Evolutionary conservation across 192 early-diverging fungal genomes (phyloP), one percentile per base, ranked within the genome.

Genomic region (Linnemannia zychae): DNA sequence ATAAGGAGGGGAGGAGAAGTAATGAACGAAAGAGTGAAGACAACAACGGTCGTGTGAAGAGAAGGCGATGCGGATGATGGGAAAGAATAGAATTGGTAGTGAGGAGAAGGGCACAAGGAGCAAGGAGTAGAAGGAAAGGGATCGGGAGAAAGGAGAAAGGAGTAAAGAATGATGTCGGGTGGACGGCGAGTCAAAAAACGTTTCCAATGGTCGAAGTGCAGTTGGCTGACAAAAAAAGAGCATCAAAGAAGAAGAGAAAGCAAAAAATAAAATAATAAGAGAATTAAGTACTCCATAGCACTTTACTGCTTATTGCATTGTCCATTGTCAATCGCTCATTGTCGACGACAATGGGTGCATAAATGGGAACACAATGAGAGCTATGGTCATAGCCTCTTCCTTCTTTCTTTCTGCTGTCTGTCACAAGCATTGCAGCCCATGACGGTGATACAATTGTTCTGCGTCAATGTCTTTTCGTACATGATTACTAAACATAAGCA

Each of bases 331-430:
- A 22, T 67, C 7, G 28, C 57, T 12, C 4, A 60, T 44, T 6
- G 3, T 44, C 40, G n/a, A n/a, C 17, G 38, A 68, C 67, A 11
- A 68, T 36, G 17, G 20, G 38, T 38, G 17, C 38, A 36, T 17
- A 68, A 18, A 68, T 68, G 36, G 34, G 38, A 68, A 40, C 67
- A 68, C 67, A 68, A 17, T 20, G 36, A 68, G 33, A 40, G 67
- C 36, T 16, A 57, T 6, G 6, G 22, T 3, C 28, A 63, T 28
- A n/a, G 53, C 33, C 17, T 6, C 9, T 24, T 69, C n/a, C 12
- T 40, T n/a, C 37, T 40, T 33, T 68, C 36, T 37, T 36, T 20
- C 33, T 7, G 36, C 18, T 36, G 31, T 17, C 16, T 12, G 28
- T 28, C 7, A 31, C 7, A 11, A 31, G 11, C 11, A 63, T n/a